Percentiles rank a stretch among this genome's conserved stretches.
phyloP scores from a whole-genome alignment of 2,329 filamentous ascomycete species.

The Pseudogymnoascus pannorum region DNA sequence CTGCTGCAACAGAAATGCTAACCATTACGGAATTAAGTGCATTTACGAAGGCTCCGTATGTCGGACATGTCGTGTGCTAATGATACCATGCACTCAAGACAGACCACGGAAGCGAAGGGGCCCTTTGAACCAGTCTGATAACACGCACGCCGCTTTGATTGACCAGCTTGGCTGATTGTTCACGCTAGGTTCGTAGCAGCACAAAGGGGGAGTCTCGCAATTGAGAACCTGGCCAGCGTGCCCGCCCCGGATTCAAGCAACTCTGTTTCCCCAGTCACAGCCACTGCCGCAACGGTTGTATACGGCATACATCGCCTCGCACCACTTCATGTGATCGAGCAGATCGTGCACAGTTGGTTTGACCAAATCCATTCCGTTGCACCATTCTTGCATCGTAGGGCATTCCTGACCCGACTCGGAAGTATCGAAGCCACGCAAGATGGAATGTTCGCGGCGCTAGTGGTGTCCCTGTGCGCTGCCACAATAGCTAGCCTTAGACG shows the following conservation, averaged over 20 bases:
- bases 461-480: conserved; percentile 31
- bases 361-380: conserved; percentile 31
- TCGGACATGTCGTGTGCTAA: conserved; percentile 21
- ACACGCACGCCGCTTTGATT: no score
- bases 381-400: conserved; percentile 28
- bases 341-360: conserved; percentile 31
- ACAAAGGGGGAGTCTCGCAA: no score
- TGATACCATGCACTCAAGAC: conserved; percentile 25
- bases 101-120: conserved; percentile 25
- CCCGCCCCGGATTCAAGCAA: no score
- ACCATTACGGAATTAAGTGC: conserved; percentile 15
- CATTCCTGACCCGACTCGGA: neutral
- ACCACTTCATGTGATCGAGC: conserved; percentile 12
- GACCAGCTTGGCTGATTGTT: no score
- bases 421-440: conserved; percentile 24
- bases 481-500: conserved; percentile 29
- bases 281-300: no score
- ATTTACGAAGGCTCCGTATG: conserved; percentile 16
- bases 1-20: no score
- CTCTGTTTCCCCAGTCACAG: no score
- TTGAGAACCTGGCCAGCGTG: no score
- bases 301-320: conserved; percentile 10
- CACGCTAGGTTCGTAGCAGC: no score
- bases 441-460: conserved; percentile 28
- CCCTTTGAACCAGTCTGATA: conserved; percentile 22